Evolutionary conservation across 2,329 filamentous ascomycete species (phyloP).

Genomic region (Clonostachys rhizophaga): DNA sequence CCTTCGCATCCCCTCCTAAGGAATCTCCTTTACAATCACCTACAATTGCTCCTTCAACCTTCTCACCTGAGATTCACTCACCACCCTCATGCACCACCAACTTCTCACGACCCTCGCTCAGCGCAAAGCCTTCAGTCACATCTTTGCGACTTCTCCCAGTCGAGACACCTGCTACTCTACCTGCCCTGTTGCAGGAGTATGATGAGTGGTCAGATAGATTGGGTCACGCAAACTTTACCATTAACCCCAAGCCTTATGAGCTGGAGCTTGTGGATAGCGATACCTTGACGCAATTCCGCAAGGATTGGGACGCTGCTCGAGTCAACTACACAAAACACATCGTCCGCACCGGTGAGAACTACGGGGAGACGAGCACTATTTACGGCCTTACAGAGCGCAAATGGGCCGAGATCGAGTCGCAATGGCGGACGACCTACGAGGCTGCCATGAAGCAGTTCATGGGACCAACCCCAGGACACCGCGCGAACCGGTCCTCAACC

Average conservation of each 20-base stretch:
- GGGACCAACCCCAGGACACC: constrained; percentile 21
- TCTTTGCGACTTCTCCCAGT: constrained; percentile 62
- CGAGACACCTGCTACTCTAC: constrained; percentile 49
- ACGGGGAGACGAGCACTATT: constrained; percentile 83
- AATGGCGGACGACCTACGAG: constrained; percentile 70
- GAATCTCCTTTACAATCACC: constrained; percentile 86
- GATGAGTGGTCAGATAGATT: constrained; percentile 83
- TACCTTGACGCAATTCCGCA: constrained; percentile 56
- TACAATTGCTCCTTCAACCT: constrained; percentile 59
- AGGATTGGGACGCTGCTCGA: constrained; percentile 79
- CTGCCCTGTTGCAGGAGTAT: constrained; percentile 61
- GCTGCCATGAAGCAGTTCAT: constrained; percentile 40
- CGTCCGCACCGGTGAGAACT: constrained; percentile 83
- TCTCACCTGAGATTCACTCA: constrained; percentile 26
- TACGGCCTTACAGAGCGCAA: constrained; percentile 84
- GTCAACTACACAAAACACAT: constrained; percentile 87
- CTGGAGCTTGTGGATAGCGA: constrained; percentile 58
- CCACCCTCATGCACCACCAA: constrained; percentile 42
- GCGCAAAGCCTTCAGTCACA: constrained; percentile 69
- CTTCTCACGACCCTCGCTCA: constrained; percentile 57
- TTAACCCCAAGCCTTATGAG: constrained; percentile 75
- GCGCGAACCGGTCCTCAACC: constrained; percentile 2
- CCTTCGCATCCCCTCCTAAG: constrained; percentile 49
- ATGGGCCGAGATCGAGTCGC: constrained; percentile 74
- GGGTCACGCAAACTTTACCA: constrained; percentile 91